Evolutionary conservation across 1,284 basidiomycete species (phyloP).

Genomic region (Mycena sp.): DNA sequence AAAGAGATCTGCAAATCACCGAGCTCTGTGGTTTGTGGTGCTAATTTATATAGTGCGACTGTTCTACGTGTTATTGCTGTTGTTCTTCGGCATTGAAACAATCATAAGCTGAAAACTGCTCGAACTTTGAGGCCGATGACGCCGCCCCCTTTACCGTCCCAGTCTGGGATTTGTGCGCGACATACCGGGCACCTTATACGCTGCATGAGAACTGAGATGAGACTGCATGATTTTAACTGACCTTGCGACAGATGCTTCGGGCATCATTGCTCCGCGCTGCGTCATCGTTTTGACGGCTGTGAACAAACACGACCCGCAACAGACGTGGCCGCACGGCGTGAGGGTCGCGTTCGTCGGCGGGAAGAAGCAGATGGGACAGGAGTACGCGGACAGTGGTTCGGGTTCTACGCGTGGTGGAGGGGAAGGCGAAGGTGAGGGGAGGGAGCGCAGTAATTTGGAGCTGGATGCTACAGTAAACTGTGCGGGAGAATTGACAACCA

Average conservation of each 20-base stretch:
- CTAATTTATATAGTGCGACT: too few species aligned
- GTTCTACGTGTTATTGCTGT: too few species aligned
- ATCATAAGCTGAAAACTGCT: slow-evolving; percentile 47
- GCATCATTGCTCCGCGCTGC: slow-evolving; percentile 55
- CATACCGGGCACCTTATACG: slow-evolving; percentile 78
- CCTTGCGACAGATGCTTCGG: slow-evolving; percentile 55
- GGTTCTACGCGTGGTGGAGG: slow-evolving; percentile 47
- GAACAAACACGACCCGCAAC: slow-evolving; percentile 80
- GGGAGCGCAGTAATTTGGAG: slow-evolving; percentile 9
- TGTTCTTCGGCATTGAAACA: too few species aligned
- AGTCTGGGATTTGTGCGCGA: slow-evolving; percentile 65
- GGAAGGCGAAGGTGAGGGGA: slow-evolving; percentile 5
- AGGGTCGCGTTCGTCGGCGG: slow-evolving; percentile 78
- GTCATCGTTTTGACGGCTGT: slow-evolving; percentile 73
- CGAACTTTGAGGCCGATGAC: slow-evolving; percentile 67
- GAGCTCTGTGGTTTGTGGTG: too few species aligned
- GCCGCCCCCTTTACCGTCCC: slow-evolving; percentile 73
- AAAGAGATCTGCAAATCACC: too few species aligned
- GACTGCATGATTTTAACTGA: too few species aligned
- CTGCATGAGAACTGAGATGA: too few species aligned
- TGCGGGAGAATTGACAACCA: slow-evolving; percentile 10
- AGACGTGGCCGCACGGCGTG: slow-evolving; percentile 81
- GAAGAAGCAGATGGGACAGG: slow-evolving; percentile 82
- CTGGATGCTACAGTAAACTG: slow-evolving; percentile 14
- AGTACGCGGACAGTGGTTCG: slow-evolving; percentile 64